Evolutionary conservation across 2,329 filamentous ascomycete genomes (phyloP).

Genomic region (Stagonosporopsis vannaccii): DNA sequence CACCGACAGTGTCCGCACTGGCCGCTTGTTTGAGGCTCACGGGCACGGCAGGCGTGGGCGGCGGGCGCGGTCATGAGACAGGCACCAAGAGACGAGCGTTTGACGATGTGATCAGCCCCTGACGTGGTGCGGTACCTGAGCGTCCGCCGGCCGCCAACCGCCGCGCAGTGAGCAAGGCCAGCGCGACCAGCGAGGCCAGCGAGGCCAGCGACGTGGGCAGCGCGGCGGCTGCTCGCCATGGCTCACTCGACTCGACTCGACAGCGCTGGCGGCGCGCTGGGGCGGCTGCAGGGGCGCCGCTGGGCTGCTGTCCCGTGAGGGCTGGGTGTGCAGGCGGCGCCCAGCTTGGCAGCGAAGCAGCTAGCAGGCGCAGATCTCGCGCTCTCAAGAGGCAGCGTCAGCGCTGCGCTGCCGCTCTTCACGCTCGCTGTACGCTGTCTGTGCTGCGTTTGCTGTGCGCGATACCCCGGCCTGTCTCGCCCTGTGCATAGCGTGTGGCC

Average conservation of each 20-base stretch:
- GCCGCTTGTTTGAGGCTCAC: constrained; percentile 11
- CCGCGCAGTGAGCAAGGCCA: neutral
- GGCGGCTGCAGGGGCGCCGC: constrained; percentile 15
- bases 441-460: constrained; percentile 10
- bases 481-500: neutral
- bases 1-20: constrained; percentile 11
- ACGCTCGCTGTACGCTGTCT: constrained; percentile 8
- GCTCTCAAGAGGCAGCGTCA: constrained; percentile 10
- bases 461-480: constrained; percentile 4
- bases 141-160: neutral
- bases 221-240: too few species aligned
- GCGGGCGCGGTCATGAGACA: constrained; percentile 17
- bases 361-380: neutral
- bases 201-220: too few species aligned
- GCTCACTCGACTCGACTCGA: neutral
- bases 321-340: constrained; percentile 6
- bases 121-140: constrained; percentile 3
- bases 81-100: constrained; percentile 9
- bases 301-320: constrained; percentile 11
- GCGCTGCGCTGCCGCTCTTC: neutral
- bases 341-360: constrained; percentile 12
- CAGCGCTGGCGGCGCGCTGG: constrained; percentile 5
- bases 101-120: constrained; percentile 11
- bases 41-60: constrained; percentile 4
- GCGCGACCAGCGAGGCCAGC: neutral